phyloP scores from a whole-genome alignment of 2,329 filamentous ascomycete genomes.

The Pleoardoris graminearum region DNA sequence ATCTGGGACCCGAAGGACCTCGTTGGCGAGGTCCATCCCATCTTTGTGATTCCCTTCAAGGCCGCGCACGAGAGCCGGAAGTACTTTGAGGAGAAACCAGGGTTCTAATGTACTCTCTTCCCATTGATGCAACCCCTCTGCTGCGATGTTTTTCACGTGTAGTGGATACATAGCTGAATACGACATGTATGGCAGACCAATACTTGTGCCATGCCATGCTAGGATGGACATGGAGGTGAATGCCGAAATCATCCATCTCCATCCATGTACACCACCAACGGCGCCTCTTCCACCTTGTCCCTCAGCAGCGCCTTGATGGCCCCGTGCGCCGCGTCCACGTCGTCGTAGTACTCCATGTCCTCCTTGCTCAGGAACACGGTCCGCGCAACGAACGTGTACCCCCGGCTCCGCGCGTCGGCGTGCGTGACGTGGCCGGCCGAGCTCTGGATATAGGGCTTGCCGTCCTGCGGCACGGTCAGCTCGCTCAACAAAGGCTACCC shows the following conservation, averaged over 20 bases:
- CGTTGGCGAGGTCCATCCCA: conserved; percentile 73
- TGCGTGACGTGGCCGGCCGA: conserved; percentile 59
- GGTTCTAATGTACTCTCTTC: conserved; percentile 50
- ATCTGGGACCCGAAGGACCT: conserved; percentile 73
- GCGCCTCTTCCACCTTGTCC: conserved; percentile 29
- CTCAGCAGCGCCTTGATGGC: conserved; percentile 49
- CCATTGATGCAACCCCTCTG: no score
- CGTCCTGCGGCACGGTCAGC: conserved; percentile 57
- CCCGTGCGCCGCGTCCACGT: conserved; percentile 59
- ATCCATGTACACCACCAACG: conserved; percentile 39
- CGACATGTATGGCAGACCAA: no score
- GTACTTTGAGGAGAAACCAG: conserved; percentile 65
- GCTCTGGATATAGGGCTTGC: conserved; percentile 69
- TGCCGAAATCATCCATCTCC: no score
- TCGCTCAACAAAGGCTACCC: no score
- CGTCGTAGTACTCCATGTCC: conserved; percentile 73
- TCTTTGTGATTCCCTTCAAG: conserved; percentile 80
- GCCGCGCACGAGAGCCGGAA: conserved; percentile 65
- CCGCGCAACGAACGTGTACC: conserved; percentile 66
- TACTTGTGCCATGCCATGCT: no score
- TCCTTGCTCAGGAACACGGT: conserved; percentile 66
- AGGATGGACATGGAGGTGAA: no score
- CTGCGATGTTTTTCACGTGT: no score
- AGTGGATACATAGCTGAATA: no score
- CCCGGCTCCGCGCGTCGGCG: conserved; percentile 64